A percentile compares a stretch with the other conserved stretches of the same genome.
phyloP scores from a whole-genome alignment of 164 flowering plant genomes.

The Chloranthus sessilifolius region DNA sequence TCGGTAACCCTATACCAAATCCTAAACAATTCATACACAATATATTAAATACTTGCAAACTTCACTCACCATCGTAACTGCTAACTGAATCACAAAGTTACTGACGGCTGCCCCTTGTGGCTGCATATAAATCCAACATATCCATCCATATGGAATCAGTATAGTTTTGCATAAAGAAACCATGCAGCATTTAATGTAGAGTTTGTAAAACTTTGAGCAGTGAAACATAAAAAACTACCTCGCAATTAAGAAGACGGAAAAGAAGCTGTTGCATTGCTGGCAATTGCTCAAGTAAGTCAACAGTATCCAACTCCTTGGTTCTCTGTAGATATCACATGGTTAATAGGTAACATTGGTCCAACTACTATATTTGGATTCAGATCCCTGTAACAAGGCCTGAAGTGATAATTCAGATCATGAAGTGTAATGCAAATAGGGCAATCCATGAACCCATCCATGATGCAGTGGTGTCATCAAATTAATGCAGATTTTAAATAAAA shows the following conservation, averaged over 20 bases:
- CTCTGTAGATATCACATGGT: constrained; percentile 40
- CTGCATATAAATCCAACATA: constrained; percentile 42
- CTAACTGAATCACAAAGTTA: constrained; percentile 78
- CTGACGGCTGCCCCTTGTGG: constrained; percentile 89
- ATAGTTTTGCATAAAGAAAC: neutral
- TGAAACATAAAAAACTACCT: constrained; percentile 36
- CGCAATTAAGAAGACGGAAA: constrained; percentile 78
- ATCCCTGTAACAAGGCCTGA: neutral
- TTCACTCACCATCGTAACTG: constrained; percentile 73
- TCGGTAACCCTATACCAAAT: neutral
- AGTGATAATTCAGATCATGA: too few species aligned
- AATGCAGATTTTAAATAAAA: too few species aligned
- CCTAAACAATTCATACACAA: too few species aligned
- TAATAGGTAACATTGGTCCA: neutral
- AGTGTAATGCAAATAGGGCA: too few species aligned
- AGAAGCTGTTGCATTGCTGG: constrained; percentile 95
- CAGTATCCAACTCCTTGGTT: constrained; percentile 81
- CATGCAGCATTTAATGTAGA: too few species aligned
- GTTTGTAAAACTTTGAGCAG: too few species aligned
- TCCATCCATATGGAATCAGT: neutral
- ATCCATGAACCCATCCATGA: too few species aligned
- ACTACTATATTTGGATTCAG: neutral
- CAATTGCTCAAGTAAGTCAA: constrained; percentile 82
- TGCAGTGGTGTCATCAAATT: too few species aligned
- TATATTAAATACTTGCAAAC: neutral